Evolutionary conservation across 2,329 filamentous ascomycete species (phyloP).

Genomic region (Pseudogymnoascus sp.): DNA sequence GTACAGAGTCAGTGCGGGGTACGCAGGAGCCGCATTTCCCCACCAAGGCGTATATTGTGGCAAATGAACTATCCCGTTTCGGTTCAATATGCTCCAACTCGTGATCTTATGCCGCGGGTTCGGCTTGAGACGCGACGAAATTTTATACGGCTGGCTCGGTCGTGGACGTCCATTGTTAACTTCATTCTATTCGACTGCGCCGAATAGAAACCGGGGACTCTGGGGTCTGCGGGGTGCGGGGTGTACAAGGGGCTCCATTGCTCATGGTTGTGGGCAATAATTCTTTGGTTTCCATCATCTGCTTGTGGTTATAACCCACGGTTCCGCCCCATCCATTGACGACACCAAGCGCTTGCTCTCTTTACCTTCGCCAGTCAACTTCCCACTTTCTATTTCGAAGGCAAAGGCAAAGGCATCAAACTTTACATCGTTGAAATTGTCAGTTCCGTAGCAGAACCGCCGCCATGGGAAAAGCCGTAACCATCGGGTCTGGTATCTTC

Average conservation of each 20-base stretch:
- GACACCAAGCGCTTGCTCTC: neutral
- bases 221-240: neutral
- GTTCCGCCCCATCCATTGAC: neutral
- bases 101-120: neutral
- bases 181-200: neutral
- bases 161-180: neutral
- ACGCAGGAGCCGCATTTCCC: neutral
- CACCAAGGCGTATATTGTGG: neutral
- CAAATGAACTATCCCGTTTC: neutral
- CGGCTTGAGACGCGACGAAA: neutral
- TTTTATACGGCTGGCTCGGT: neutral
- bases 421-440: neutral
- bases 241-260: neutral
- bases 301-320: neutral
- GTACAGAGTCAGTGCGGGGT: neutral
- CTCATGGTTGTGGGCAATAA: neutral
- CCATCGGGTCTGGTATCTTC: constrained; percentile 11
- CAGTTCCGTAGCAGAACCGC: neutral
- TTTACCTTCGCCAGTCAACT: no score
- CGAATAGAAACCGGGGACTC: neutral
- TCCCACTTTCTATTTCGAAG: neutral
- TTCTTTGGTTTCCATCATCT: neutral
- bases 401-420: neutral
- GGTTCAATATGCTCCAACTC: neutral
- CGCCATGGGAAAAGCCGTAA: constrained; percentile 10